Percentiles rank a stretch among this genome's conserved stretches.
phyloP scores from a whole-genome alignment of 2,329 filamentous ascomycete genomes.

The Tolypocladium capitatum region DNA sequence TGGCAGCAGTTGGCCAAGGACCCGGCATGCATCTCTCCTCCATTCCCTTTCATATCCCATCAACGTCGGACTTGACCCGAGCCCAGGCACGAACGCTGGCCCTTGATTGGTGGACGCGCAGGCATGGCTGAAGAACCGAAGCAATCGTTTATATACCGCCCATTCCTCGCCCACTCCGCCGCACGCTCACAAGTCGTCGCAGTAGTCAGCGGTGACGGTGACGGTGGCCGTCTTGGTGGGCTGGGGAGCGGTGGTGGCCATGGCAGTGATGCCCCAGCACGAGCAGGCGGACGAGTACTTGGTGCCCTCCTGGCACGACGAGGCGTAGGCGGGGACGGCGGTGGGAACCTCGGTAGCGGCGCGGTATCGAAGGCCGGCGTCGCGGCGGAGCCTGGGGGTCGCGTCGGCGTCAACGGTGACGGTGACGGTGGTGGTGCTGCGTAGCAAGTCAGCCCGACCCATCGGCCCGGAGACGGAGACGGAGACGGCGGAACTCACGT shows the following conservation, averaged over 20 bases:
- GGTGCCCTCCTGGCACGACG: conserved; percentile 18
- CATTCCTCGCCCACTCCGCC: background rate
- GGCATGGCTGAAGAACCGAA: background rate
- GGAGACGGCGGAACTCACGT: conserved; percentile 25
- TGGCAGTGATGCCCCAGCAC: conserved; percentile 30
- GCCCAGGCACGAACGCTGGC: background rate
- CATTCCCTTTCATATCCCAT: conserved; percentile 6
- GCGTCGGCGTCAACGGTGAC: conserved; percentile 21
- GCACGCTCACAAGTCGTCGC: conserved; percentile 21
- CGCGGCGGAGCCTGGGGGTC: conserved; percentile 14
- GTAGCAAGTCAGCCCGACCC: too few relatives aligned
- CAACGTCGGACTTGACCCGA: background rate
- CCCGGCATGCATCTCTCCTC: too few relatives aligned
- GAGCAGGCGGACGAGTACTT: conserved; percentile 29
- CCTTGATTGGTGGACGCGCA: background rate
- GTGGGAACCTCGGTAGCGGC: conserved; percentile 19
- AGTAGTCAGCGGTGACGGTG: conserved; percentile 27
- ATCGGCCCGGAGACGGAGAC: conserved; percentile 25
- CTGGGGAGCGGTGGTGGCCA: conserved; percentile 22
- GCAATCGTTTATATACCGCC: background rate
- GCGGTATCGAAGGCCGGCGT: conserved; percentile 12
- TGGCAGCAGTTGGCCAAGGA: background rate
- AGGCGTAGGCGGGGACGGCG: conserved; percentile 26
- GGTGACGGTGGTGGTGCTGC: conserved; percentile 25
- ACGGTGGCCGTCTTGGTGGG: conserved; percentile 27